Evolutionary conservation across 345 rosid genomes (phyloP), one percentile per base, ranked within the genome.

Genomic region (Fremontodendron californicum): DNA sequence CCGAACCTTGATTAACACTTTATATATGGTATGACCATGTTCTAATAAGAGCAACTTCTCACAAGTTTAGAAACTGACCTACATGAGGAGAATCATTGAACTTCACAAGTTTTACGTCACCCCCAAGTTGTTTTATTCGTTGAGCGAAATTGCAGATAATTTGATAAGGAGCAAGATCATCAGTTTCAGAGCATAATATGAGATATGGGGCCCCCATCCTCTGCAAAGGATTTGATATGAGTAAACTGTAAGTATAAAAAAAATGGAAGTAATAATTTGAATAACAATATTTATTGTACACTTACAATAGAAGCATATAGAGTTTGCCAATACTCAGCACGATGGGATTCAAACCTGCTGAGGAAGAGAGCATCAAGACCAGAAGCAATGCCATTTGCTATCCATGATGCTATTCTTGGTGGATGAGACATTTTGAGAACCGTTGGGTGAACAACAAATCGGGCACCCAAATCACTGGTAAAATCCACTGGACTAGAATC

Each of bases 301-400:
- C 94, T 92, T 88, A 96, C 99, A 49, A 91, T 82, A 64, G 99
- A 88, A 46, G 96, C 89, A 81, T 95, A 93, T 33, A 95, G 86
- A 68, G 96, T 93, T 87, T 90, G 98, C 99, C 99, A 95, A 79
- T 80, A 95, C 80, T 90, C 92, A 35, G 96, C 94, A 74, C 98
- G 91, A 55, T 93, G 92, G 35, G 98, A 86, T 82, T 93, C 99
- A 85, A 95, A 93, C 84, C 91, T 85, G 85, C 71, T 85, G 78
- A 93, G 91, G 84, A 95, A 95, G 82, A 95, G 88, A 80, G 88
- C 84, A 87, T 95, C 98, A 48, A 95, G 93, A 77, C 92, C 87
- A 64, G 85, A 83, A 77, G 93, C 88, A 82, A 93, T 90, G 78
- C 89, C 78, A 78, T 89, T 93, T 10, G 96, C 94, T 49, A 89